Evolutionary conservation across 2,329 filamentous ascomycete genomes (phyloP), one percentile per base, ranked within the genome.

Genomic region (Penicillium sp.): DNA sequence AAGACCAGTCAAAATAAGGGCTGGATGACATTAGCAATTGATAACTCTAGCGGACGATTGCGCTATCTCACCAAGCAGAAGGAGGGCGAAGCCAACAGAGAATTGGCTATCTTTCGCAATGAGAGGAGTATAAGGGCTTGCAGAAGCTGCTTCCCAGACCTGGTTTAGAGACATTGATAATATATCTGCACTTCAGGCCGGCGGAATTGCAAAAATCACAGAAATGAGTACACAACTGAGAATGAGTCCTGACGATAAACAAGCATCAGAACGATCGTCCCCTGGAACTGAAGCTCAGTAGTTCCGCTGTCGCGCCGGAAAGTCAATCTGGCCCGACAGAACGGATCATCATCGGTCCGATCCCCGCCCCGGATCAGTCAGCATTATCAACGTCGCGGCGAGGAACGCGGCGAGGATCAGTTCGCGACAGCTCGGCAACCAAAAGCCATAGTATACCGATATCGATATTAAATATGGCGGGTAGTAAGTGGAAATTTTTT

Each of bases 121-220:
- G 61, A 88, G 76, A 65, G 94, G 93, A 71, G 89, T 81, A 82
- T 95, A 98, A 66, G 93, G 92, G 83, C 88, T 91, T 85, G 88
- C 87, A 80, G 91, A 87, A 82, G 93, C 91, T 85, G 92, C 91
- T 85, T 96, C 90, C 94, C 94, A 98, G 83, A 96, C 86, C 79
- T 95, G 88, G 81, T 90, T 88, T 79, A 96, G 84, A 84, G 91
- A 92, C 82, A 83, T 83, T 73, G 74, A 73, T 65, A 35, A 46
- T 38, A 13, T 30, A 21, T 58, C 23, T 41, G 35, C n/a, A 60
- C 61, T 54, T 57, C 47, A 54, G 44, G 38, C 50, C 48, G 57
- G 52, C 46, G 31, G 30, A 41, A n/a, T 58, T 58, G 49, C 48
- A 61, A 47, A 26, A 55, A 29, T 50, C 21, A 31, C 11, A 35